phyloP scores from a whole-genome alignment of 225 moss, liverwort and hornwort genomes.

The Polytrichum formosum region DNA sequence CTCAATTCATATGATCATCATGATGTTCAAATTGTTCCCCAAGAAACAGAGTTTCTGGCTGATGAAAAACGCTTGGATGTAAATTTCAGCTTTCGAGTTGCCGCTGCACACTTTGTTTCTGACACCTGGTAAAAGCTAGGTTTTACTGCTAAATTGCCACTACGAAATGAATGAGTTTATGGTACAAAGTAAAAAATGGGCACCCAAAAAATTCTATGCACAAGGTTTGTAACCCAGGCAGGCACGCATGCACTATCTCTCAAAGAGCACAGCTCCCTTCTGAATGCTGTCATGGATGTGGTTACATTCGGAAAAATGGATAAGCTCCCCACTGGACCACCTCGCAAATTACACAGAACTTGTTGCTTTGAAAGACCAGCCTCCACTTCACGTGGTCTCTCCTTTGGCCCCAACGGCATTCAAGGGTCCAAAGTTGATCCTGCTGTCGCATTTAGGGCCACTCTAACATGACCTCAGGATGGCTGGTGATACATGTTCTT shows the following conservation, averaged over 20 bases:
- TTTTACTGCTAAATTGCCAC: conserved; percentile 5
- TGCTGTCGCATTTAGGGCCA: too few relatives aligned
- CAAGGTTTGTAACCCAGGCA: not conserved
- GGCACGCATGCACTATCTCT: not conserved
- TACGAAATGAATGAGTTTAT: conserved; percentile 13
- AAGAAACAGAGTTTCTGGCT: too few relatives aligned
- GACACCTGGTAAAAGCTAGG: not conserved
- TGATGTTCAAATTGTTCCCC: too few relatives aligned
- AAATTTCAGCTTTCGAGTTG: too few relatives aligned
- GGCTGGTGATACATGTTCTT: too few relatives aligned
- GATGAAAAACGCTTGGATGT: too few relatives aligned
- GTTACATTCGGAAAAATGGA: conserved; percentile 1
- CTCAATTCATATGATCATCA: too few relatives aligned
- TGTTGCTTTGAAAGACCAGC: not conserved
- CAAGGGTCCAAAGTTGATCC: too few relatives aligned
- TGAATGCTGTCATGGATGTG: not conserved
- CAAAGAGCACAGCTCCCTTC: not conserved
- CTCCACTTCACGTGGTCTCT: not conserved
- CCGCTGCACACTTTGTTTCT: too few relatives aligned
- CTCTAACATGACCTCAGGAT: too few relatives aligned
- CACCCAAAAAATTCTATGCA: not conserved
- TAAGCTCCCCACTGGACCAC: not conserved
- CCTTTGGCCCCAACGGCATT: too few relatives aligned
- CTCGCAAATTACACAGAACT: not conserved
- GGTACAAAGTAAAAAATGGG: conserved; percentile 8